These are phyloP conservation scores for Candida pini DNA, from an alignment of 805 yeast species.

Conservation along the genomic window DNA sequence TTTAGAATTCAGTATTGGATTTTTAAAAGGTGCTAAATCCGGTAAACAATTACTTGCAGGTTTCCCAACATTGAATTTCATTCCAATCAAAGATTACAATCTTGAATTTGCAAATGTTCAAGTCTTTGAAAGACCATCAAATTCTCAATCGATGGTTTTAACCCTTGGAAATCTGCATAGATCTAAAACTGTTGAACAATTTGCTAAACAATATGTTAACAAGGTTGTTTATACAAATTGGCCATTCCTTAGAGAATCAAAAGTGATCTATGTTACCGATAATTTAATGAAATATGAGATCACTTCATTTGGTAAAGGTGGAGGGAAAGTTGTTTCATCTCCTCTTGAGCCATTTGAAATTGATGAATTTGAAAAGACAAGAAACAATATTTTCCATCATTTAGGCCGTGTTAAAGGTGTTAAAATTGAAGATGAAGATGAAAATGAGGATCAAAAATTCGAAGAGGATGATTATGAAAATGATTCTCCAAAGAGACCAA, in stretches of 20 bases:
- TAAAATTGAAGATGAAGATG: constrained; percentile 12
- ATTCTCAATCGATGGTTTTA: constrained; percentile 75
- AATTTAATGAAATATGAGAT: constrained; percentile 42
- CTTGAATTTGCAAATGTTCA: constrained; percentile 58
- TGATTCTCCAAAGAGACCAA: constrained; percentile 1
- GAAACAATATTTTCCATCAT: constrained; percentile 32
- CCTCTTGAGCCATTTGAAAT: constrained; percentile 43
- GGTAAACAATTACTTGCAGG: constrained; percentile 81
- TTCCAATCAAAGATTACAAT: constrained; percentile 48
- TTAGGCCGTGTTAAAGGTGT: constrained; percentile 54
- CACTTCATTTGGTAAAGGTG: constrained; percentile 26
- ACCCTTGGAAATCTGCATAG: constrained; percentile 49
- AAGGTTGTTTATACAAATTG: constrained; percentile 70
- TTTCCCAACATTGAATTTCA: constrained; percentile 75
- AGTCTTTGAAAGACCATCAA: constrained; percentile 81
- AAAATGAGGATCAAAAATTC: constrained; percentile 3
- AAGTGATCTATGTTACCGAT: constrained; percentile 58
- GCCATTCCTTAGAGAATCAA: constrained; percentile 88
- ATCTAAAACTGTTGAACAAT: constrained; percentile 53
- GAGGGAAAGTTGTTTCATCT: constrained; percentile 27
- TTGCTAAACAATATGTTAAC: constrained; percentile 58
- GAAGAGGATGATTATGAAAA: constrained; percentile 1
- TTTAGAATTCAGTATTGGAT: constrained; percentile 42
- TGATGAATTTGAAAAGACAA: constrained; percentile 39
- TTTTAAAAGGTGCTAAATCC: constrained; percentile 57